Base-by-base conservation (phyloP, 2,329 filamentous ascomycete genomes). In the Aspergillus carbonarius region DNA sequence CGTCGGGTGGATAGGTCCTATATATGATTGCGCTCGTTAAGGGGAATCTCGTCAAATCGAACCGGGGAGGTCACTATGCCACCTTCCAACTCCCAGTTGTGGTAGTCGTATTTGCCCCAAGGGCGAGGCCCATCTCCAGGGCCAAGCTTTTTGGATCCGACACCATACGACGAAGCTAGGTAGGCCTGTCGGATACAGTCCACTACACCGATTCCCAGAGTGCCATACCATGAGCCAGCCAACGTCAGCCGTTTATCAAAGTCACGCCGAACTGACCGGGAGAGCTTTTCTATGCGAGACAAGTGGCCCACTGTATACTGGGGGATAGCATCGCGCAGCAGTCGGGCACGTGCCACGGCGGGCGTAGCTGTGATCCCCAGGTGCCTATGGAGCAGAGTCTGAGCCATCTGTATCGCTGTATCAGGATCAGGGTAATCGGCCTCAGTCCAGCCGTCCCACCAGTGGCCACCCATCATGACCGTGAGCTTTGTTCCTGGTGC, bases 381-480 rank as follows among this genome's bases (percentile, higher is more conserved):
- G 69, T 98, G 93, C 18, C 92, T 83, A 61, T 83, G 77, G 1
- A 97, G 79, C 6, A 96, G 79, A 1, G 80, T 75, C 61, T 85
- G 84, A 34, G 93, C 92, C 83, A 93, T 89, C 5, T 76, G 71
- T 25, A 90, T 78, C 15, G 86, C 92, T 64, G 90, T 83, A 13
- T 87, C 80, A 61, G 87, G 82, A 52, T 83, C 78, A 0, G 92
- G 92, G 58, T 85, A 85, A 39, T 79, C 77, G 1, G 74, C 68
- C 50, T 70, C 47, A 64, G 67, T 69, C 79, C 83, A 86, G 58
- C 79, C 83, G 72, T 92, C 83, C 91, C 91, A 98, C 84, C 91
- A 92, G 76, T 97, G 92, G 1, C 95, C 95, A 59, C 95, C 95
- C 57, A 99, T 80, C 87, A 99, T 96, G 66, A 98, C 90, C 15